Conservation (phyloP, 768 basidiomycete species). For the Gymnopilus junonius region DNA sequence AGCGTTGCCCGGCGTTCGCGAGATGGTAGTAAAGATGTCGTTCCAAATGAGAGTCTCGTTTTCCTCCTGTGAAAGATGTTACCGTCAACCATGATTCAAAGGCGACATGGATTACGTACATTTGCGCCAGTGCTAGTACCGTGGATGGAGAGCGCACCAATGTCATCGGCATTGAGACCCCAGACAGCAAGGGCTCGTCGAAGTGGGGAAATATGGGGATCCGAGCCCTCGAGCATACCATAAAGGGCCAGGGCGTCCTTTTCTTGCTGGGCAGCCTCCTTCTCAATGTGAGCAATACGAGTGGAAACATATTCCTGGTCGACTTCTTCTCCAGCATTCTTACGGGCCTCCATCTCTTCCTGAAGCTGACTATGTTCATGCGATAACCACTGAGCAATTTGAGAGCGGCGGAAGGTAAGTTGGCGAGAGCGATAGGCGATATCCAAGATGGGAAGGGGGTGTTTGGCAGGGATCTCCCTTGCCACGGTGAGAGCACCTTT, state of each 20-base stretch:
- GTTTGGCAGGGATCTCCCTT: constrained; percentile 79
- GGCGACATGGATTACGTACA: constrained; percentile 38
- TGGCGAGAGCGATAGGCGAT: constrained; percentile 92
- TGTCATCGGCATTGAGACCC: constrained; percentile 92
- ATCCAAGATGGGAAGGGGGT: constrained; percentile 80
- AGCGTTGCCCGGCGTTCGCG: constrained; percentile 94
- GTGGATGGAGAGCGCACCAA: constrained; percentile 89
- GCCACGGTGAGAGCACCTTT: constrained; percentile 91
- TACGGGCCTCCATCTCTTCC: constrained; percentile 71
- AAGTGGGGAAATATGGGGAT: constrained; percentile 87
- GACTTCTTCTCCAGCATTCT: constrained; percentile 50
- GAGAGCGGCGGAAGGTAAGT: constrained; percentile 91
- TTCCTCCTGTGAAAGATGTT: constrained; percentile 65
- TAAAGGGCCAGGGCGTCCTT: constrained; percentile 91
- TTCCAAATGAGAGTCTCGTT: constrained; percentile 99
- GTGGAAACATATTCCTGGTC: constrained; percentile 75
- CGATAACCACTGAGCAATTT: constrained; percentile 92
- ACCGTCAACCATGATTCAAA: constrained; percentile 10
- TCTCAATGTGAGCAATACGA: constrained; percentile 84
- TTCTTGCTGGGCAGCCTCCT: constrained; percentile 91
- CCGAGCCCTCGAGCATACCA: constrained; percentile 91
- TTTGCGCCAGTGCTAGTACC: constrained; percentile 89
- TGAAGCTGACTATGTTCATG: constrained; percentile 88
- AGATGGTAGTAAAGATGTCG: constrained; percentile 86
- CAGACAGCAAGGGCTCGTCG: constrained; percentile 96